Evolutionary conservation across 768 basidiomycete species (phyloP), one percentile per base, ranked within the genome.

Genomic region (Hydnum rufescens): DNA sequence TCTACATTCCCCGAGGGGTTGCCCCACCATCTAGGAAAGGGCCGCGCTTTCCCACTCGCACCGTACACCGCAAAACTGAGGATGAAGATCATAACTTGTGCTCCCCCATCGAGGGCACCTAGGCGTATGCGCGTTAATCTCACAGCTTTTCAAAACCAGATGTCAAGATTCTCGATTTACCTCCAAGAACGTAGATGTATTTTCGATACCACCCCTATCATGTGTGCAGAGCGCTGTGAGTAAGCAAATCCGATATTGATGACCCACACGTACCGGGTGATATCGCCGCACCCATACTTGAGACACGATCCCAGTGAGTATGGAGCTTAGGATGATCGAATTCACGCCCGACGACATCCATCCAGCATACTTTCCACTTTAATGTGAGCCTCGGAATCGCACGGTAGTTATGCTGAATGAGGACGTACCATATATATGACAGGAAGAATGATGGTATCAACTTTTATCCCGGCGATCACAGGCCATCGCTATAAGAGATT

Each of bases 1-100:
- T 39, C 36, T 13, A 39, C 36, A 22, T 39, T 39, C 22, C 36
- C 44, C 26, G 44, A 28, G 44, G 8, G 44, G 26, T 13, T 13
- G 8, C 44, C 25, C 25, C 8, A 13, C 44, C 44, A 47, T 8
- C 26, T 26, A 13, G 76, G 76, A 69, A 77, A 77, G 2, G 71
- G 72, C 51, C 66, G 64, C 47, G 65, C 58, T 5, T 60, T 59
- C 5, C 76, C 76, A 0, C 72, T 71, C 13, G 74, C 76, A 18
- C 78, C 78, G 57, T 75, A 77, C 25, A 79, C 75, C 2, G 76
- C 75, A 60, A 79, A 80, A 0, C 76, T 75, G 4, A 77, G 65
- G 36, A 80, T 66, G 59, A 78, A 76, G 26, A 75, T 69, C 74
- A 78, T 77, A 48, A 77, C 69, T 60, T 79, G 77, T 16, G 75